A percentile compares a stretch with the other conserved stretches of the same genome.
Evolutionary conservation across 192 early-diverging fungal species (phyloP).

Genomic region (Funneliformis mosseae): DNA sequence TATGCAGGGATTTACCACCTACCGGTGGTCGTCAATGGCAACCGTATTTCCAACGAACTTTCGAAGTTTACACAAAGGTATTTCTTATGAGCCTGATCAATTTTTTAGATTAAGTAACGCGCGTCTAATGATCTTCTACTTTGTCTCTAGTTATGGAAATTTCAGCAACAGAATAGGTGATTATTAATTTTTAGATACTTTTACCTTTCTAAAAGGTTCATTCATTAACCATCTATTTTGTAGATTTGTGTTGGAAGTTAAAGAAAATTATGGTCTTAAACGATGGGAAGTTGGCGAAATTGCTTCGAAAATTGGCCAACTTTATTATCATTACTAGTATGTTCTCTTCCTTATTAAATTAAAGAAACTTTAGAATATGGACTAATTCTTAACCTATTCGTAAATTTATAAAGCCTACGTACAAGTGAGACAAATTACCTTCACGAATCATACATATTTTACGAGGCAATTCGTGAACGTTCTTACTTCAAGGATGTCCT

Average conservation of each 20-base stretch:
- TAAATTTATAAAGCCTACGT: slow-evolving; percentile 58
- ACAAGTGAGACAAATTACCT: slow-evolving; percentile 98
- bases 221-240: not conserved
- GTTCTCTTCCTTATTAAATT: slow-evolving; percentile 17
- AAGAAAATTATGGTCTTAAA: slow-evolving; percentile 90
- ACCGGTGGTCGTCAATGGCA: slow-evolving; percentile 75
- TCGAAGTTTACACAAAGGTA: slow-evolving; percentile 93
- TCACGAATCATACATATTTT: slow-evolving; percentile 92
- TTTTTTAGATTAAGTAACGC: not conserved
- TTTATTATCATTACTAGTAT: slow-evolving; percentile 80
- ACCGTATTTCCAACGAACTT: slow-evolving; percentile 93
- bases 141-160: slow-evolving; percentile 80
- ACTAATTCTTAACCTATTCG: too few relatives aligned
- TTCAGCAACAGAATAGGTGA: slow-evolving; percentile 88
- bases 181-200: not conserved
- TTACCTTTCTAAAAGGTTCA: not conserved
- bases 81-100: not conserved
- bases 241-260: slow-evolving; percentile 83
- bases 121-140: not conserved
- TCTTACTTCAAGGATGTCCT: slow-evolving; percentile 95
- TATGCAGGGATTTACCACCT: slow-evolving; percentile 77
- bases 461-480: slow-evolving; percentile 93
- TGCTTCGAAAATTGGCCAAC: slow-evolving; percentile 96
- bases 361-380: not conserved
- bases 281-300: slow-evolving; percentile 98